Conservation (phyloP, 2,329 filamentous ascomycete genomes). For the Arthrobotrys musiformis region DNA sequence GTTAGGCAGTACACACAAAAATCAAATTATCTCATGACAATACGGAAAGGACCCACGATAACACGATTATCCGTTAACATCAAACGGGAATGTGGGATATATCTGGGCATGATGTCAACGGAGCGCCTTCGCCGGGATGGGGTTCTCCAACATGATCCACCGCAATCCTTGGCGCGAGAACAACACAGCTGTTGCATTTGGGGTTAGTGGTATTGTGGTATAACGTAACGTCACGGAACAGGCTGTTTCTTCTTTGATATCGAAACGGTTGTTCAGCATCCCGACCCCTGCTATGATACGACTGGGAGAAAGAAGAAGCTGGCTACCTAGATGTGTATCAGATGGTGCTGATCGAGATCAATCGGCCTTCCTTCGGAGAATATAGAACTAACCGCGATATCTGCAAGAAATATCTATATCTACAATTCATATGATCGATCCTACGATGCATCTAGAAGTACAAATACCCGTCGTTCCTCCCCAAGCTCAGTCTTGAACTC, state of each 20-base stretch:
- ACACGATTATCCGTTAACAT: constrained; percentile 19
- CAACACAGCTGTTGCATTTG: constrained; percentile 44
- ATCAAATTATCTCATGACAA: constrained; percentile 19
- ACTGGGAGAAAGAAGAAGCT: background rate
- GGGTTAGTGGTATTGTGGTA: constrained; percentile 8
- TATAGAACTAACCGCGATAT: constrained; percentile 18
- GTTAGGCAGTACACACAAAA: constrained; percentile 38
- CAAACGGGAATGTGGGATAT: constrained; percentile 50
- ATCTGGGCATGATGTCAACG: constrained; percentile 52
- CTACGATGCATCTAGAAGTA: constrained; percentile 8
- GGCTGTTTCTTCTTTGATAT: constrained; percentile 17
- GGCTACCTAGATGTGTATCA: constrained; percentile 48
- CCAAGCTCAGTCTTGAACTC: background rate
- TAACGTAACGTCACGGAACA: background rate
- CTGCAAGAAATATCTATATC: background rate
- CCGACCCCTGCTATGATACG: constrained; percentile 25
- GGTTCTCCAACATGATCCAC: constrained; percentile 31
- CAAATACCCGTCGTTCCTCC: constrained; percentile 27
- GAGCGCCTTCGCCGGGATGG: constrained; percentile 14
- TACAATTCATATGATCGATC: no score
- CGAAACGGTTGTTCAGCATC: background rate
- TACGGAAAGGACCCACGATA: constrained; percentile 23
- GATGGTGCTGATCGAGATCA: constrained; percentile 28
- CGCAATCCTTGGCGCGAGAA: constrained; percentile 41
- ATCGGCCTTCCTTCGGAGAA: constrained; percentile 16